Conservation (phyloP, 73 alveolate species). For the Blepharisma stoltei region DNA sequence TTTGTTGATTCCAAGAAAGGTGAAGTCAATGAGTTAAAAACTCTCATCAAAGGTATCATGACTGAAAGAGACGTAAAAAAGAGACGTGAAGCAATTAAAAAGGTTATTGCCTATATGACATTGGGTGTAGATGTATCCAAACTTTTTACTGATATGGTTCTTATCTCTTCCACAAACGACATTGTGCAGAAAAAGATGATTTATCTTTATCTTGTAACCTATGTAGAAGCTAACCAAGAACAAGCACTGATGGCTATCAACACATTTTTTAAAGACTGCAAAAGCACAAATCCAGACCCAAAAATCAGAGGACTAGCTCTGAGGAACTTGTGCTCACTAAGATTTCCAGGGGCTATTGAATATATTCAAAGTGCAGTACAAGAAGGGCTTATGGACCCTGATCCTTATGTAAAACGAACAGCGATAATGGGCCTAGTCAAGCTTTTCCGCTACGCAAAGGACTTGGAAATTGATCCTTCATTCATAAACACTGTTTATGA, state of each 20-base stretch:
- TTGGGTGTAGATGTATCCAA: conserved; percentile 93
- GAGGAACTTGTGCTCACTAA: conserved; percentile 83
- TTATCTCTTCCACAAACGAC: conserved; percentile 90
- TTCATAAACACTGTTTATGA: conserved; percentile 80
- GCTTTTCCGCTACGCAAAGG: conserved; percentile 47
- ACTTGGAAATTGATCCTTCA: conserved; percentile 51
- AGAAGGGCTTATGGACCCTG: conserved; percentile 91
- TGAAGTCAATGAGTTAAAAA: conserved; percentile 84
- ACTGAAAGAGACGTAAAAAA: conserved; percentile 78
- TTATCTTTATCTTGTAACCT: conserved; percentile 87
- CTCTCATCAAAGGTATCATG: conserved; percentile 69
- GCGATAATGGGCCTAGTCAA: conserved; percentile 95
- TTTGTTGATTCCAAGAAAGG: conserved; percentile 93
- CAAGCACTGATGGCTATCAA: conserved; percentile 91
- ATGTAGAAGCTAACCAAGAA: conserved; percentile 91
- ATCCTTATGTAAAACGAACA: conserved; percentile 95
- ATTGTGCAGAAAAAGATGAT: conserved; percentile 96
- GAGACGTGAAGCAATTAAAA: conserved; percentile 87
- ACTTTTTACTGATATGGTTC: conserved; percentile 92
- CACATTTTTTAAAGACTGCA: conserved; percentile 91
- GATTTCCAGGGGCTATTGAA: conserved; percentile 87
- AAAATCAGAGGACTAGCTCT: conserved; percentile 96
- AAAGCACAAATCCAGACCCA: conserved; percentile 65
- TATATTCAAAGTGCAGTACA: conserved; percentile 81
- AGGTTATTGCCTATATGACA: conserved; percentile 96